phyloP scores from a whole-genome alignment of 1,284 basidiomycete genomes.

The Termitomyces sp. region DNA sequence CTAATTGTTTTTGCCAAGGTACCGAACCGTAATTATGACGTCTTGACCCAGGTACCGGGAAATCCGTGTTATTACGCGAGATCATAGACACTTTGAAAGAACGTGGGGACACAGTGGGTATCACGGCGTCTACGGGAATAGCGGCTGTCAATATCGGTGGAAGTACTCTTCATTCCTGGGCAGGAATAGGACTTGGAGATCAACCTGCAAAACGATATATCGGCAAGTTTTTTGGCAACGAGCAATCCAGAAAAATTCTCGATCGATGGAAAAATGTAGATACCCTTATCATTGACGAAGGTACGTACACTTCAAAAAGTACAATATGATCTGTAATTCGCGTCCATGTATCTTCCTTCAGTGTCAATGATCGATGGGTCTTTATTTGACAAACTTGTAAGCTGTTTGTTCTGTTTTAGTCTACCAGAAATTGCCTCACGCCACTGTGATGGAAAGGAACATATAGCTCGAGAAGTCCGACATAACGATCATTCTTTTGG shows the following conservation, averaged over 20 bases:
- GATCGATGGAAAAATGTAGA: slow-evolving; percentile 72
- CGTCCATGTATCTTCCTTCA: slow-evolving; percentile 23
- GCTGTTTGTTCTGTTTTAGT: slow-evolving; percentile 2
- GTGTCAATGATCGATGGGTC: slow-evolving; percentile 92
- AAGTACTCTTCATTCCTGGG: slow-evolving; percentile 86
- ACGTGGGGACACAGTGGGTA: slow-evolving; percentile 58
- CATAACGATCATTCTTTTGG: slow-evolving; percentile 69
- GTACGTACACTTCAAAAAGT: slow-evolving; percentile 31
- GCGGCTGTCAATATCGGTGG: slow-evolving; percentile 90
- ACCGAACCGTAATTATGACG: not conserved
- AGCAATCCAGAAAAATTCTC: slow-evolving; percentile 61
- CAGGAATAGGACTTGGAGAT: slow-evolving; percentile 79
- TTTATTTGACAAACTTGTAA: slow-evolving; percentile 79
- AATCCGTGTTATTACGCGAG: slow-evolving; percentile 85
- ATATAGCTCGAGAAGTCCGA: slow-evolving; percentile 62
- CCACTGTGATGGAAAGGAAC: slow-evolving; percentile 24
- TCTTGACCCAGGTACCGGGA: slow-evolving; percentile 28
- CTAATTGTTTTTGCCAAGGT: not conserved
- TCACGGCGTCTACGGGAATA: slow-evolving; percentile 91
- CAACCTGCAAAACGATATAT: slow-evolving; percentile 55
- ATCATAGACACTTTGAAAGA: slow-evolving; percentile 62
- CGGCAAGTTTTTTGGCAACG: slow-evolving; percentile 44
- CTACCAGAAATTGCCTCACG: not conserved
- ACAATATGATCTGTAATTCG: not conserved
- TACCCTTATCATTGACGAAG: slow-evolving; percentile 89